A percentile compares a stretch with the other conserved stretches of the same genome.
These are phyloP conservation scores for Pestalotiopsis fici DNA, from an alignment of 2,329 filamentous ascomycete genomes.

Conservation along the genomic window DNA sequence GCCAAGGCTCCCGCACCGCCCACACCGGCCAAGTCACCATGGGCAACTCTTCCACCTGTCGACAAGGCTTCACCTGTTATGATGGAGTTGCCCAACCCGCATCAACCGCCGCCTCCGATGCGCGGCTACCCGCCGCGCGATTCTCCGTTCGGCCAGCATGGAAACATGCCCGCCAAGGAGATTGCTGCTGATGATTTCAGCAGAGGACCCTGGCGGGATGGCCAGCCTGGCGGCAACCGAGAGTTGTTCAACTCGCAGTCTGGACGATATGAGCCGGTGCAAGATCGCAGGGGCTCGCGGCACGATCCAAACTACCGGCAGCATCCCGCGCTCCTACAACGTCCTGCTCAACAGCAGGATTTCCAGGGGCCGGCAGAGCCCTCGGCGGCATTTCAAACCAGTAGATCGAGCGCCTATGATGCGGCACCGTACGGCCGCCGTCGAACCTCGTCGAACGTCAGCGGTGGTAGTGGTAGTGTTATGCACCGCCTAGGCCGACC, in stretches of 20 bases:
- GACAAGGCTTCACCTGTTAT: conserved; percentile 75
- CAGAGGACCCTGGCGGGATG: conserved; percentile 78
- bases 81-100: conserved; percentile 49
- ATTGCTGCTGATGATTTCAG: conserved; percentile 95
- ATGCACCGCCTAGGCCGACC: conserved; percentile 56
- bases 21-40: conserved; percentile 82
- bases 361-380: conserved; percentile 73
- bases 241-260: conserved; percentile 96
- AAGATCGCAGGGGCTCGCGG: conserved; percentile 73
- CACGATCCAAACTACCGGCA: conserved; percentile 65
- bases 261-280: conserved; percentile 86
- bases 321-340: conserved; percentile 72
- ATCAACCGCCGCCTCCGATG: conserved; percentile 26
- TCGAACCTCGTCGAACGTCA: conserved; percentile 88
- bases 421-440: conserved; percentile 68
- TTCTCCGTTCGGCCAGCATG: conserved; percentile 53
- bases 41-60: conserved; percentile 83
- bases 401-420: conserved; percentile 65
- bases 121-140: conserved; percentile 54
- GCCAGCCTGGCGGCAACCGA: conserved; percentile 59
- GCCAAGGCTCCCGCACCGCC: conserved; percentile 69
- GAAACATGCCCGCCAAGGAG: conserved; percentile 67
- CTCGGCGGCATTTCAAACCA: conserved; percentile 83
- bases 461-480: conserved; percentile 76
- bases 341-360: conserved; percentile 64